phyloP scores from a whole-genome alignment of 2,329 filamentous ascomycete species.

The Microcyclosporella mali region DNA sequence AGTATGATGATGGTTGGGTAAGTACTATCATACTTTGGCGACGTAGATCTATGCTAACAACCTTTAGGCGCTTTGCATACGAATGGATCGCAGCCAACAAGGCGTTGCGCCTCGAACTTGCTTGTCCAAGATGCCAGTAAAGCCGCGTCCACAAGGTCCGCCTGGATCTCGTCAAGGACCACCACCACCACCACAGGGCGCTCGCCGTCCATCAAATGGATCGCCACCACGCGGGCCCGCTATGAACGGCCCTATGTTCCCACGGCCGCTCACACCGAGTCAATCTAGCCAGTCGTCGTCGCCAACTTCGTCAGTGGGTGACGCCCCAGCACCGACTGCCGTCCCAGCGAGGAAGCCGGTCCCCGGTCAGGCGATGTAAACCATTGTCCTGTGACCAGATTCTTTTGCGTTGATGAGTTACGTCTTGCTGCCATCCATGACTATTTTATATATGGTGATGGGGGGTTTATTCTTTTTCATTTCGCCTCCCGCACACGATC shows the following conservation, averaged over 20 bases:
- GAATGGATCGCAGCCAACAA: slow-evolving; percentile 82
- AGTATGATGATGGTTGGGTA: slow-evolving; percentile 98
- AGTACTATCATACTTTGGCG: slow-evolving; percentile 35
- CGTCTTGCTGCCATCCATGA: slow-evolving; percentile 15
- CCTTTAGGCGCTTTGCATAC: slow-evolving; percentile 74
- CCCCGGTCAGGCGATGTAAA: slow-evolving; percentile 41
- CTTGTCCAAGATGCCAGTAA: slow-evolving; percentile 84
- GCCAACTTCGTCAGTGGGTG: slow-evolving; percentile 9
- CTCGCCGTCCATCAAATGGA: slow-evolving; percentile 34
- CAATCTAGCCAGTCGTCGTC: slow-evolving; percentile 13
- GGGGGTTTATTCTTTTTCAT: slow-evolving; percentile 11
- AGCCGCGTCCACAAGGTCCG: slow-evolving; percentile 63
- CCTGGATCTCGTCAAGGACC: slow-evolving; percentile 32
- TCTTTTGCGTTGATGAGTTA: slow-evolving; percentile 20
- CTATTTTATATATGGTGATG: slow-evolving; percentile 15
- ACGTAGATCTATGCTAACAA: slow-evolving; percentile 18
- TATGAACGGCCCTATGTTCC: slow-evolving; percentile 13
- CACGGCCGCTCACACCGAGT: slow-evolving; percentile 22
- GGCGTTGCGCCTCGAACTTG: slow-evolving; percentile 92
- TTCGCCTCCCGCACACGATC: slow-evolving; percentile 13
- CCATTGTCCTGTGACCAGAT: slow-evolving; percentile 3
- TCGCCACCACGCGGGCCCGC: slow-evolving; percentile 20
- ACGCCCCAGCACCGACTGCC: slow-evolving; percentile 9
- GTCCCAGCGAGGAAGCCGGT: slow-evolving; percentile 43
- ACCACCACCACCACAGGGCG: slow-evolving; percentile 25